Conservation (phyloP, 352 stramenopile genomes). For the Phytophthora rubi region DNA sequence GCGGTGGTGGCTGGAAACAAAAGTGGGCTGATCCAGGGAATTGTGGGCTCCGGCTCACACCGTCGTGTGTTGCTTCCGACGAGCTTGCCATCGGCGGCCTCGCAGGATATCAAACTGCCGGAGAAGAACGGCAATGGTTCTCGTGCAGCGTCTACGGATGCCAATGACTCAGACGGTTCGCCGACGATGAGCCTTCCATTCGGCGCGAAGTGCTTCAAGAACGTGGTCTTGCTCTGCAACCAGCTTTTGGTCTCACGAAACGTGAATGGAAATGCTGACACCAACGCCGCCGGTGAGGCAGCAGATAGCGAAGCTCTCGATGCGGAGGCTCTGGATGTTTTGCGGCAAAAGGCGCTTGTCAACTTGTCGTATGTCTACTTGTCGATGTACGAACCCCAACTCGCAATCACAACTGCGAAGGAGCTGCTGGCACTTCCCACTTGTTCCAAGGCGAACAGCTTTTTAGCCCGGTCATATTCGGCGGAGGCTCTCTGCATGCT, state of each 20-base stretch:
- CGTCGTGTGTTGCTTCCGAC: constrained; percentile 85
- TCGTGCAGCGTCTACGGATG: constrained; percentile 32
- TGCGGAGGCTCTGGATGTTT: constrained; percentile 61
- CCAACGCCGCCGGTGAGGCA: constrained; percentile 17
- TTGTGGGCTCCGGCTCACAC: constrained; percentile 81
- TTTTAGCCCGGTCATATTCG: constrained; percentile 87
- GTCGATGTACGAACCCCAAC: constrained; percentile 90
- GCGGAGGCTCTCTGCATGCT: constrained; percentile 91
- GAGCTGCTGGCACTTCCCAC: constrained; percentile 73
- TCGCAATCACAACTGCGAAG: constrained; percentile 85
- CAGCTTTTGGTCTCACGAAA: constrained; percentile 64
- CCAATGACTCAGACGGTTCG: constrained; percentile 42
- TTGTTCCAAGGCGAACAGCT: constrained; percentile 80
- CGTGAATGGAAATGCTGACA: constrained; percentile 40
- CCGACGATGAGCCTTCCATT: constrained; percentile 88
- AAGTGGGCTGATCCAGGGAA: constrained; percentile 80
- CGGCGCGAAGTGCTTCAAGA: constrained; percentile 90
- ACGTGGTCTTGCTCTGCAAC: constrained; percentile 83
- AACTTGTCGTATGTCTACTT: constrained; percentile 92
- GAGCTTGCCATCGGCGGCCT: constrained; percentile 60
- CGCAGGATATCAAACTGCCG: constrained; percentile 72
- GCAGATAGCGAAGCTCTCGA: constrained; percentile 45
- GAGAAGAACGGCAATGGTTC: constrained; percentile 59
- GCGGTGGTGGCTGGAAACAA: constrained; percentile 71
- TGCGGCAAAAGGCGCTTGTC: constrained; percentile 87